Conservation (phyloP, 164 flowering plant species). For the Litsea cubeba region DNA sequence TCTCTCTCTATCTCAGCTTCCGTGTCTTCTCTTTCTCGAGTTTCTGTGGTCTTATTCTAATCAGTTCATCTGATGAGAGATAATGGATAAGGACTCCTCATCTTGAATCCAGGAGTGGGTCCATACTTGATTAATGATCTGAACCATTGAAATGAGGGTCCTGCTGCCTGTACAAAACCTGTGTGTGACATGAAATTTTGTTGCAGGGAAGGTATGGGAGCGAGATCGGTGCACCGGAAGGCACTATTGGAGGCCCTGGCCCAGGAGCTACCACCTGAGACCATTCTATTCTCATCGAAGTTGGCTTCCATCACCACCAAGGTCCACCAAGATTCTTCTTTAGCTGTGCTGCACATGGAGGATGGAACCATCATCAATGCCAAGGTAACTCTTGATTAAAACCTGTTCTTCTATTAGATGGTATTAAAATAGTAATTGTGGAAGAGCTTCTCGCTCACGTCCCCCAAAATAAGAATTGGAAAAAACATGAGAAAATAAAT, state of each 20-base stretch:
- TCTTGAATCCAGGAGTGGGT: background rate
- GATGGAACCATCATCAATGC: constrained; percentile 29
- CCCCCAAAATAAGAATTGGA: no score
- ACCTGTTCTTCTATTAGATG: no score
- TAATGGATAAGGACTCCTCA: background rate
- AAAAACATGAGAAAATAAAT: no score
- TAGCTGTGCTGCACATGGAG: constrained; percentile 16
- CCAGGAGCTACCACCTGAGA: constrained; percentile 25
- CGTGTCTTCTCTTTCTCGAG: no score
- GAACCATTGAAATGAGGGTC: background rate
- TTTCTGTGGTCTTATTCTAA: background rate
- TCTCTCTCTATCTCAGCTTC: background rate
- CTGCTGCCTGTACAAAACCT: background rate
- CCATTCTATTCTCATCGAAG: constrained; percentile 36
- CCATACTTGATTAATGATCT: background rate
- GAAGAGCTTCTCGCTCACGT: no score
- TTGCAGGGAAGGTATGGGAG: constrained; percentile 9
- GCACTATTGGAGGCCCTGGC: constrained; percentile 32
- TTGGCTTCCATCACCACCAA: constrained; percentile 23
- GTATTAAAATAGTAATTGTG: no score
- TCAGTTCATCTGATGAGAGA: no score
- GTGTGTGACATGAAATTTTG: background rate
- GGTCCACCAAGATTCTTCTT: constrained; percentile 12
- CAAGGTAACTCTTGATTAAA: constrained; percentile 19
- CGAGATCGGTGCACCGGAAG: constrained; percentile 26